phyloP scores from a whole-genome alignment of 495 filamentous ascomycete genomes.

The Neurospora sp. region DNA sequence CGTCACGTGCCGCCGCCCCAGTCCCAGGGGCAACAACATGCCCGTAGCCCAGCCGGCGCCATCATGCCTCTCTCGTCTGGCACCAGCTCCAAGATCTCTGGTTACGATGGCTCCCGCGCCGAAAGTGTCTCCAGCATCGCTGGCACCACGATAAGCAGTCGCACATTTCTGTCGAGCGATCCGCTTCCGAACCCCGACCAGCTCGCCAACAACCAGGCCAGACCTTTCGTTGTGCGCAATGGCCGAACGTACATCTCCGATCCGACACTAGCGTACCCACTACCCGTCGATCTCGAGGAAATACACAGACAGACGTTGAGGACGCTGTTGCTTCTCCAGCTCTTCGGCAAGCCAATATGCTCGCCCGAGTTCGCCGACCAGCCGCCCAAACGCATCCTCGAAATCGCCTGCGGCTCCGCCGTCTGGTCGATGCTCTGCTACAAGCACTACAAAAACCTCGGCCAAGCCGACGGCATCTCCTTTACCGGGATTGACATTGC shows the following conservation, averaged over 20 bases:
- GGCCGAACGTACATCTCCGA: slow-evolving; percentile 78
- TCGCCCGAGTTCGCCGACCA: slow-evolving; percentile 52
- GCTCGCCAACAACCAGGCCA: slow-evolving; percentile 26
- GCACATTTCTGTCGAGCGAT: slow-evolving; percentile 27
- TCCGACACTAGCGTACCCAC: slow-evolving; percentile 60
- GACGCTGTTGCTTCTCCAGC: slow-evolving; percentile 68
- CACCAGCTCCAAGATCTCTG: slow-evolving; percentile 12
- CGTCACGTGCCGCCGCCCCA: background rate
- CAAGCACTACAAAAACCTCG: slow-evolving; percentile 56
- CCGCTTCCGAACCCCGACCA: slow-evolving; percentile 15
- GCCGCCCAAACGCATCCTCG: slow-evolving; percentile 68
- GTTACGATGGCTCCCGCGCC: slow-evolving; percentile 18
- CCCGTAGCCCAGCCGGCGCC: slow-evolving; percentile 7
- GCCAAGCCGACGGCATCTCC: slow-evolving; percentile 42
- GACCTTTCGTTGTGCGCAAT: slow-evolving; percentile 60
- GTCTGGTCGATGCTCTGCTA: slow-evolving; percentile 86
- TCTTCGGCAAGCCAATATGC: slow-evolving; percentile 73
- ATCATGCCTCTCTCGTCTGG: slow-evolving; percentile 28
- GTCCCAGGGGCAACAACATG: slow-evolving; percentile 21
- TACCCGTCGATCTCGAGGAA: slow-evolving; percentile 82
- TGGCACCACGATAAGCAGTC: slow-evolving; percentile 23
- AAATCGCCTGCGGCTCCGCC: slow-evolving; percentile 80
- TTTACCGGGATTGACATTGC: slow-evolving; percentile 84
- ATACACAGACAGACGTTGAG: slow-evolving; percentile 79
- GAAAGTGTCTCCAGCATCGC: slow-evolving; percentile 31